These are phyloP conservation scores for Rhizoclosmatium sp. DNA, from an alignment of 192 early-diverging fungal species.

Conservation along the genomic window DNA sequence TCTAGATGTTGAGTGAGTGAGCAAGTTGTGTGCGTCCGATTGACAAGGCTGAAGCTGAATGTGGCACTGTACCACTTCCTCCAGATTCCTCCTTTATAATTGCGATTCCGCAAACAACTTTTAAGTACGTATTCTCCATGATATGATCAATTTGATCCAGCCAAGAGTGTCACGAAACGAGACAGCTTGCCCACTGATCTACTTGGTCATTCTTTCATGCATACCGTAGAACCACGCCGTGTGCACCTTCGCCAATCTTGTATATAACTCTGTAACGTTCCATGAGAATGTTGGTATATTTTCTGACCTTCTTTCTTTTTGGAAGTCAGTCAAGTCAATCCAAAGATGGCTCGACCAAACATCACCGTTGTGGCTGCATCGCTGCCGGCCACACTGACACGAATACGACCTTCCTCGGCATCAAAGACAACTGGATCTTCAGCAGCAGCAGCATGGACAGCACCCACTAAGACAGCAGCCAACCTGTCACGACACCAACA, in stretches of 20 bases:
- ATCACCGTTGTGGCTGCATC: not conserved
- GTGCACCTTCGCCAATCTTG: conserved; percentile 64
- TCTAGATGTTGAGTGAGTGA: conserved; percentile 34
- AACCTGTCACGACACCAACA: not conserved
- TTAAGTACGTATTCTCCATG: too few species aligned
- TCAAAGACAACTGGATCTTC: not conserved
- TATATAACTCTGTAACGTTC: conserved; percentile 43
- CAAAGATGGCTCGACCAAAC: too few species aligned
- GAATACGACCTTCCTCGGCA: not conserved
- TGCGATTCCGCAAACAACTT: too few species aligned
- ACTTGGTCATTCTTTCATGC: not conserved
- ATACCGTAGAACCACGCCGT: conserved; percentile 42
- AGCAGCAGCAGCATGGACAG: not conserved
- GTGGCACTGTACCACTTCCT: not conserved
- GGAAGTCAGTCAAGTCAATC: not conserved
- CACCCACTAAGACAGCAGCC: too few species aligned
- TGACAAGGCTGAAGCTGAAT: not conserved
- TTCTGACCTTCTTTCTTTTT: not conserved
- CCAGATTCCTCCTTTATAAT: too few species aligned
- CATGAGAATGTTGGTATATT: conserved; percentile 17
- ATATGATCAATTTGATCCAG: too few species aligned
- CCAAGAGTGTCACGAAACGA: too few species aligned
- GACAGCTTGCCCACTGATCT: too few species aligned
- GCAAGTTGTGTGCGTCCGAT: not conserved
- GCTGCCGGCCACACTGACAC: not conserved